Conservation (phyloP, 306 rosid genomes). For the Ormosia emarginata region DNA sequence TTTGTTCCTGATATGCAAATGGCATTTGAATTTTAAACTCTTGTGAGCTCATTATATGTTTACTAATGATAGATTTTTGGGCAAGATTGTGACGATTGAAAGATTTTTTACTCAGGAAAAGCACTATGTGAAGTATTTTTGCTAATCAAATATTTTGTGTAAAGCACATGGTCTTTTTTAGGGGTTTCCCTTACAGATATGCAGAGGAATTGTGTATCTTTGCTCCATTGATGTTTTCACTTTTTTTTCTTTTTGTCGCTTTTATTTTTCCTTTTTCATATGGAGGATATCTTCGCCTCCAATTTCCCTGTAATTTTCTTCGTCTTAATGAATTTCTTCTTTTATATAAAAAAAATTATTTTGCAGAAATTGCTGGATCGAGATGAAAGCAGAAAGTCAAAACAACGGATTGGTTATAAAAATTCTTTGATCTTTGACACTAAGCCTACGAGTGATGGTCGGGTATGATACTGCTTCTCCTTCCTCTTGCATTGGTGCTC, state of each 20-base stretch:
- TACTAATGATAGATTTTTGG: not conserved
- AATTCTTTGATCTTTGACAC: conserved; percentile 88
- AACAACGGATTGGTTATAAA: conserved; percentile 83
- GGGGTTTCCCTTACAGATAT: not conserved
- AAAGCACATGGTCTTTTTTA: not conserved
- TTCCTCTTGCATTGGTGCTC: conserved; percentile 3
- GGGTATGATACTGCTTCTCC: conserved; percentile 54
- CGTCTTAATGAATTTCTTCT: not conserved
- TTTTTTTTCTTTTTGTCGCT: not conserved
- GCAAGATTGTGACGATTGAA: not conserved
- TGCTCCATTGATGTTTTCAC: not conserved
- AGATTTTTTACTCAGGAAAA: not conserved
- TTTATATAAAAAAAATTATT: not conserved
- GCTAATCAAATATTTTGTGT: conserved; percentile 8
- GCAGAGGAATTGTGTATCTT: not conserved
- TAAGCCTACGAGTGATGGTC: conserved; percentile 88
- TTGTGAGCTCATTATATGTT: not conserved
- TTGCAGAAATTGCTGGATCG: conserved; percentile 78
- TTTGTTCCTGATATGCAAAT: conserved; percentile 18
- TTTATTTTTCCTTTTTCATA: not conserved
- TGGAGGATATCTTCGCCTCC: not conserved
- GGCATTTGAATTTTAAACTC: conserved; percentile 19
- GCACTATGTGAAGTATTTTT: conserved; percentile 15
- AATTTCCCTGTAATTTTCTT: conserved; percentile 9
- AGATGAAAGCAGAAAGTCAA: conserved; percentile 62